phyloP scores from a whole-genome alignment of 2,329 filamentous ascomycete genomes.

The Trichoderma sp. region DNA sequence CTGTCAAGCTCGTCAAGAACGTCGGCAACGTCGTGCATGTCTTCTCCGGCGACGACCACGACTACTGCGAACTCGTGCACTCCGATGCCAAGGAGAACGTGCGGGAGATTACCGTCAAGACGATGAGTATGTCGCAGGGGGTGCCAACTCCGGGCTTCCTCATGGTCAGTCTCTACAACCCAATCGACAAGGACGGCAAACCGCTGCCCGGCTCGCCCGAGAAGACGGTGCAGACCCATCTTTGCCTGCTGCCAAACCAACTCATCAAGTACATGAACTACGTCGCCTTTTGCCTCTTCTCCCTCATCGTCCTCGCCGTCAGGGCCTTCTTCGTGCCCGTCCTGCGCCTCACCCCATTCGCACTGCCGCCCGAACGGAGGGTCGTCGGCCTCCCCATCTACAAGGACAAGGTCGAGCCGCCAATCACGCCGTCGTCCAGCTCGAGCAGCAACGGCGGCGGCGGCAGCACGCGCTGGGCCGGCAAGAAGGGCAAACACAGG shows the following conservation, averaged over 20 bases:
- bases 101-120: constrained; percentile 91
- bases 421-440: constrained; percentile 24
- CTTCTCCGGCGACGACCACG: constrained; percentile 96
- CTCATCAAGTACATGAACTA: constrained; percentile 81
- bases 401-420: constrained; percentile 51
- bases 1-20: constrained; percentile 69
- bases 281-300: constrained; percentile 56
- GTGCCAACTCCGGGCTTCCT: constrained; percentile 83
- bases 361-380: constrained; percentile 42
- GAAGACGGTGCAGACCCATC: constrained; percentile 76
- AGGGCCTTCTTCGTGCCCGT: constrained; percentile 57
- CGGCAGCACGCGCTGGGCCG: constrained; percentile 25
- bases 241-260: constrained; percentile 89
- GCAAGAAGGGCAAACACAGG: constrained; percentile 28
- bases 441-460: constrained; percentile 24
- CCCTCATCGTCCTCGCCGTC: constrained; percentile 47
- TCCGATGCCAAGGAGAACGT: constrained; percentile 62
- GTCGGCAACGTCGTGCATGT: constrained; percentile 80
- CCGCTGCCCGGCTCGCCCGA: constrained; percentile 43
- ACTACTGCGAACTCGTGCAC: constrained; percentile 91
- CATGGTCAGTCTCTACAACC: constrained; percentile 89
- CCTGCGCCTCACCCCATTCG: constrained; percentile 52
- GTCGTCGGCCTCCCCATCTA: constrained; percentile 40
- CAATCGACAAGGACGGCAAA: constrained; percentile 61
- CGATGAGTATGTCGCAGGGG: constrained; percentile 94